A percentile compares a stretch with the other conserved stretches of the same genome.
phyloP scores from a whole-genome alignment of 2,329 filamentous ascomycete genomes.

The Colletotrichum phormii region DNA sequence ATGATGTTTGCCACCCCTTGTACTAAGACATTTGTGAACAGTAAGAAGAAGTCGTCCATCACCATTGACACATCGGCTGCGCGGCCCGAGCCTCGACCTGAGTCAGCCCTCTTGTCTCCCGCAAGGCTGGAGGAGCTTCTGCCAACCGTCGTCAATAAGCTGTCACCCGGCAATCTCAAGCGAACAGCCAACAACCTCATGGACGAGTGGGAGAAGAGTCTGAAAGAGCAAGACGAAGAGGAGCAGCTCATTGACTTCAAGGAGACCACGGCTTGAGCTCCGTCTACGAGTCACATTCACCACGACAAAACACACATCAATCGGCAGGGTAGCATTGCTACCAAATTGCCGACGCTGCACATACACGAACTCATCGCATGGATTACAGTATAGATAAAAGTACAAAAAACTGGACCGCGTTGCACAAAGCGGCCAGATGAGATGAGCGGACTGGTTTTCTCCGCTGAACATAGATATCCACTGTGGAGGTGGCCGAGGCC shows the following conservation, averaged over 20 bases:
- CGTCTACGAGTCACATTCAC: not conserved
- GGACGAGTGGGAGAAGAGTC: constrained; percentile 89
- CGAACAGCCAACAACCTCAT: constrained; percentile 87
- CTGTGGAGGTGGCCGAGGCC: not conserved
- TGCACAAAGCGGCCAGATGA: constrained; percentile 26
- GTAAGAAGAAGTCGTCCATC: constrained; percentile 47
- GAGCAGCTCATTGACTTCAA: constrained; percentile 34
- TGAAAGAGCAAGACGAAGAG: constrained; percentile 47
- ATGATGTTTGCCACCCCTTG: constrained; percentile 3
- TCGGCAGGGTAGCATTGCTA: not conserved
- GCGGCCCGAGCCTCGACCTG: constrained; percentile 6
- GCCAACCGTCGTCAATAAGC: constrained; percentile 78
- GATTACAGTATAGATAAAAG: constrained; percentile 33
- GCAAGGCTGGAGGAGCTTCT: constrained; percentile 67
- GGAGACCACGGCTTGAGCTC: constrained; percentile 31
- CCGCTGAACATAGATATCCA: constrained; percentile 16
- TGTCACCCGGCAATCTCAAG: constrained; percentile 82
- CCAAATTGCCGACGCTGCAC: not conserved
- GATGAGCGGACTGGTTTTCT: constrained; percentile 18
- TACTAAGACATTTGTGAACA: constrained; percentile 39
- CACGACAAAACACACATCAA: not conserved
- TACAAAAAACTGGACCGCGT: constrained; percentile 13
- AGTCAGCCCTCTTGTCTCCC: constrained; percentile 44
- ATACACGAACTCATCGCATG: constrained; percentile 2
- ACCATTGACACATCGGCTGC: constrained; percentile 43